Evolutionary conservation across 495 filamentous ascomycete species (phyloP), one percentile per base, ranked within the genome.

Genomic region (Massariosphaeria phaeospora): DNA sequence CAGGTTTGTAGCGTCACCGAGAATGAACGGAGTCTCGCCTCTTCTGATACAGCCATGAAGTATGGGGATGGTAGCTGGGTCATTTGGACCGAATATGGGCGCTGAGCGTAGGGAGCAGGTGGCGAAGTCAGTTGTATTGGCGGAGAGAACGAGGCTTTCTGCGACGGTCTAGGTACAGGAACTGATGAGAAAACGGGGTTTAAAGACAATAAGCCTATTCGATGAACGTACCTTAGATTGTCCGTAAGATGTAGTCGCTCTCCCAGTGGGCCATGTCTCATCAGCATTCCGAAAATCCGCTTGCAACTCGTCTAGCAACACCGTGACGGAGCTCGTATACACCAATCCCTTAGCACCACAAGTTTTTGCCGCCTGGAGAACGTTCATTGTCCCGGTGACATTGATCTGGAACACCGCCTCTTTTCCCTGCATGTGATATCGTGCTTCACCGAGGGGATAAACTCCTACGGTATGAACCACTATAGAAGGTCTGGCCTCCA

Each of bases 41-140:
- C 78, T 76, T 38, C 66, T 69, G 52, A 84, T 83, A 53, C 77
- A 77, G 54, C 74, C 71, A 55, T 82, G 77, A 24, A 84, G 72
- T 27, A 74, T 64, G 15, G 76, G 74, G 11, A 83, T 64, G 42
- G 79, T 63, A 31, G 79, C 72, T 43, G 69, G 68, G 61, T 84
- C 79, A 2, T 75, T 77, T 24, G 75, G 77, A 13, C 81, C 81
- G 50, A 78, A 79, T 27, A 83, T 71, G 2, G 78, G 73, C 11
- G 76, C 78, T 35, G 80, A 78, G 13, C 81, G 73, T 11, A 84
- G 72, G 25, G 79, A 66, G 65, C 79, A 83, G 44, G 78, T 79
- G 0, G 61, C 57, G 60, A 82, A 69, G 4, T 66, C 54, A 27
- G 69, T 62, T 48, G 65, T 69, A 17, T 76, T 73, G 27, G 76